These are phyloP conservation scores for Neobulgaria alba DNA, from an alignment of 2,329 filamentous ascomycete species.

Conservation along the genomic window DNA sequence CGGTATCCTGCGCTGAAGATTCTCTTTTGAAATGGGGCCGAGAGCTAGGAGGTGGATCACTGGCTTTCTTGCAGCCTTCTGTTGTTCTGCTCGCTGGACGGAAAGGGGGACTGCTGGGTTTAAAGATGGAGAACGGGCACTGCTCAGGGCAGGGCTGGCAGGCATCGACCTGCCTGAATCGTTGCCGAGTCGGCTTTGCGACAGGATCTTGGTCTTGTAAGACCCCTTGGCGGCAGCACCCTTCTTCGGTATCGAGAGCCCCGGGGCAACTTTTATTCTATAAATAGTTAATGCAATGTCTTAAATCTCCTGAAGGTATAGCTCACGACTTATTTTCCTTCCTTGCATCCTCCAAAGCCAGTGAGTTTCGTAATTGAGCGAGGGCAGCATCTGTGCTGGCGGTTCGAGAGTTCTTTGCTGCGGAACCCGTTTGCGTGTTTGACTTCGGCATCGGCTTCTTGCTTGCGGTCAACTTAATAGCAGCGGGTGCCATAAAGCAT, in stretches of 20 bases:
- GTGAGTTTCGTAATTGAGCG: constrained; percentile 39
- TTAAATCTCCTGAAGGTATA: constrained; percentile 3
- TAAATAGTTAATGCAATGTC: constrained; percentile 25
- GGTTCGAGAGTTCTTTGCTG: constrained; percentile 29
- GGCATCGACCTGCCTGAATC: constrained; percentile 35
- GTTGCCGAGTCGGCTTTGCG: constrained; percentile 15
- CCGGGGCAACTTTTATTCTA: constrained; percentile 34
- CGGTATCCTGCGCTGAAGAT: constrained; percentile 44
- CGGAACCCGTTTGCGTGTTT: constrained; percentile 21
- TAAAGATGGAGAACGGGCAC: constrained; percentile 44
- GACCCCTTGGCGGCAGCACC: constrained; percentile 18
- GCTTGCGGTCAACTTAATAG: neutral
- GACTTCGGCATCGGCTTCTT: constrained; percentile 3
- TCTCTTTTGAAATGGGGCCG: constrained; percentile 40
- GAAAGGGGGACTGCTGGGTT: constrained; percentile 42
- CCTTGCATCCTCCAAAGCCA: constrained; percentile 36
- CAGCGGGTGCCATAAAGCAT: constrained; percentile 38
- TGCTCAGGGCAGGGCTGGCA: constrained; percentile 47
- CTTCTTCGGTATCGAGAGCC: constrained; percentile 18
- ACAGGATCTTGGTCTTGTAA: constrained; percentile 22
- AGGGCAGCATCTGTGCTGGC: constrained; percentile 41
- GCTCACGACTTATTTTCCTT: constrained; percentile 39
- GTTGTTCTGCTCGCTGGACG: constrained; percentile 46
- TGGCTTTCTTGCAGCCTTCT: constrained; percentile 43
- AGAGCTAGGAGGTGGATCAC: constrained; percentile 55